Evolutionary conservation across 176 grass and related monocot species (phyloP), one percentile per base, ranked within the genome.

Genomic region (Carex littledalei): DNA sequence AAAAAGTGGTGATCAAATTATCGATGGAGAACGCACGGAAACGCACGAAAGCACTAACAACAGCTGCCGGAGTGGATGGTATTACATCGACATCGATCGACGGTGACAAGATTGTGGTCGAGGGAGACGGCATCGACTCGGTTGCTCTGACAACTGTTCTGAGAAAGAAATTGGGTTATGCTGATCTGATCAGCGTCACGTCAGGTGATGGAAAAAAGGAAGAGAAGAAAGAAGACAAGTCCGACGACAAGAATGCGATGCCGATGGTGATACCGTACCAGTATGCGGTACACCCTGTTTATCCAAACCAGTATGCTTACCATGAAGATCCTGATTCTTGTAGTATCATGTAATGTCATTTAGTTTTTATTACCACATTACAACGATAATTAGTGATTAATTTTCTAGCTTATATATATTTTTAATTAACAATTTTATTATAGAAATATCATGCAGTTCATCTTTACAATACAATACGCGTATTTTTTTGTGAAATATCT

Each of bases 51-150:
- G 77, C 77, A 11, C 29, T 80, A 41, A 16, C 3, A 61, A 2
- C 54, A 2, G 77, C 26, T 24, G n/a, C 9, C 10, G 26, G 77
- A 31, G 21, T 63, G 29, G 8, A 63, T 14, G 57, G 29, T 43
- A 41, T 53, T 8, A 12, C 14, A 35, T 81, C 78, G 0, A 45
- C 58, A 18, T 63, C 56, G 3, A 69, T 95, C 29, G 94, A 93
- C 14, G 91, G 56, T 6, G 58, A 81, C 57, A 81, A 81, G 26
- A 45, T 63, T 41, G 35, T 81, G 78, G 70, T 91, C 2, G 8
- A 88, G 53, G 94, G 94, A 34, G 69, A 91, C 0, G 84, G 91
- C 0, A 86, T 92, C 2, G 94, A 95, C 80, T 63, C 89, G 11
- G 22, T 61, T 43, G 1, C 10, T 10, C 56, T 61, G 32, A 81